Evolutionary conservation across 345 rosid species (phyloP), one percentile per base, ranked within the genome.

Genomic region (Boechera retrofracta): DNA sequence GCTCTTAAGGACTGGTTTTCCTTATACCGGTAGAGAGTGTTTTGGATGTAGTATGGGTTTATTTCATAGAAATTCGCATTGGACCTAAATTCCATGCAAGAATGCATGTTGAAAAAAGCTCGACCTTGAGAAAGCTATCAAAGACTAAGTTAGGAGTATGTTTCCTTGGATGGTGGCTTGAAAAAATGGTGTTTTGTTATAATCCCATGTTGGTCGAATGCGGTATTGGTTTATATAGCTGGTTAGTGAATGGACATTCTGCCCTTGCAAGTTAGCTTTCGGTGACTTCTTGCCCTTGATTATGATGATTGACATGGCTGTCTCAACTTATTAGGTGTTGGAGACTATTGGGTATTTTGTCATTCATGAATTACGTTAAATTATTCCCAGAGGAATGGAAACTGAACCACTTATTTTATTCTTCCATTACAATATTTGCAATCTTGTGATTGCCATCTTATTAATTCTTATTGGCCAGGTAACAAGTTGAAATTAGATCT

Each of bases 321-420:
- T 74, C 58, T 31, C 26, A 32, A 65, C 49, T 45, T 55, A 32
- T 44, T 55, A 42, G 56, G 29, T 57, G 31, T 26, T 39, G 45
- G 62, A 62, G 51, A 61, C 28, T 44, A 62, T 62, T 69, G 24
- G 39, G 31, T 70, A 42, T 63, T 53, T 41, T 48, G 49, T n/a
- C 47, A 12, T 68, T 39, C 61, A 76, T 10, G 62, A 39, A 42
- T 58, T 38, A 49, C 28, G 7, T 56, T 67, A 38, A 16, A 49
- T n/a, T 49, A 36, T 48, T 48, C 54, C 24, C 13, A 59, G 74
- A 67, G 29, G 47, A 76, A 31, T 61, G 64, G 13, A 36, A 59
- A 58, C 13, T 51, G 28, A 67, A 75, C 51, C 8, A 33, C 48
- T 15, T 57, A 45, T 55, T 29, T 48, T 66, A 10, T 62, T 7